These are phyloP conservation scores for Dryadomyces quercus-mongolicae DNA, from an alignment of 2,329 filamentous ascomycete species.

Conservation along the genomic window DNA sequence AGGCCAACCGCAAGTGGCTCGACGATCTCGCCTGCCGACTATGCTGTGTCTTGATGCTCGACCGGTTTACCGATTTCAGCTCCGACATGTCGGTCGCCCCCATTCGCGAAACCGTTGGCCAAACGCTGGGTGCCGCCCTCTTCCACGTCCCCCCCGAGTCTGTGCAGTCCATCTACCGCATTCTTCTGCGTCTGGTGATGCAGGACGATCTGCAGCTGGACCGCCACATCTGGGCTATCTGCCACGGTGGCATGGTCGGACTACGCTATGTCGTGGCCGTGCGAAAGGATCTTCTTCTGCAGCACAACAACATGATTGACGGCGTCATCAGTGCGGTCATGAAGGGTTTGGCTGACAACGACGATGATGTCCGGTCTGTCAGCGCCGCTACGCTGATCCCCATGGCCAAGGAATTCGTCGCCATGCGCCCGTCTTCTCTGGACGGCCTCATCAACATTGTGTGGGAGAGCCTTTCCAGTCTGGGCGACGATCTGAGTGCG, in stretches of 20 bases:
- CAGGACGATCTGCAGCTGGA: conserved; percentile 68
- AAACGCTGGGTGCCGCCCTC: conserved; percentile 80
- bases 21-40: conserved; percentile 92
- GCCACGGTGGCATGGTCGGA: conserved; percentile 96
- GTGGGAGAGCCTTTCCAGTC: conserved; percentile 90
- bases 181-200: conserved; percentile 84
- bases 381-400: conserved; percentile 96
- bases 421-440: conserved; percentile 65
- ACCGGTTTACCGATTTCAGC: conserved; percentile 94
- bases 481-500: conserved; percentile 94
- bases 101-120: conserved; percentile 88
- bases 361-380: conserved; percentile 93
- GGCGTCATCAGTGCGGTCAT: conserved; percentile 87
- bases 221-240: conserved; percentile 79
- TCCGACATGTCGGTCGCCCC: conserved; percentile 95
- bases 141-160: conserved; percentile 70
- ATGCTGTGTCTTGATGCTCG: conserved; percentile 92
- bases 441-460: conserved; percentile 83
- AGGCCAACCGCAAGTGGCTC: conserved; percentile 72
- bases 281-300: conserved; percentile 77
- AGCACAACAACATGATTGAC: conserved; percentile 78
- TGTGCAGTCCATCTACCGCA: conserved; percentile 73
- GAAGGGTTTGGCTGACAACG: conserved; percentile 79
- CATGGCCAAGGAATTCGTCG: conserved; percentile 90
- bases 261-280: conserved; percentile 91